Conservation (phyloP, 1,284 basidiomycete genomes). For the Cutaneotrichosporon spelunceum region DNA sequence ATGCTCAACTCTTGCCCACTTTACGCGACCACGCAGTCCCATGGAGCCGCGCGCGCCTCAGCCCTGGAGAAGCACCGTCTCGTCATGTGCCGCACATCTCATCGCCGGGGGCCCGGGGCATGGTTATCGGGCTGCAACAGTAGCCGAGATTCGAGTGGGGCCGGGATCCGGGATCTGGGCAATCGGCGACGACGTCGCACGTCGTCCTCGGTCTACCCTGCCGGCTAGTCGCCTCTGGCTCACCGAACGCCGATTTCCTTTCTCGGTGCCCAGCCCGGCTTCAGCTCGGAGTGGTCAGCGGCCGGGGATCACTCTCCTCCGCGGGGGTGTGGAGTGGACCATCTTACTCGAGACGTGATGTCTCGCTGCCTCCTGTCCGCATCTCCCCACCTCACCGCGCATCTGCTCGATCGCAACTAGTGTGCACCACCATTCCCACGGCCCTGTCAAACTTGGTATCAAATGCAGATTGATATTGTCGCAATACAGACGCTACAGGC, state of each 20-base stretch:
- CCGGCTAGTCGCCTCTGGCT: no score
- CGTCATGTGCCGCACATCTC: neutral
- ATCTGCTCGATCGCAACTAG: neutral
- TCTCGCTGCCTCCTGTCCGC: neutral
- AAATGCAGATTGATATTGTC: slow-evolving; percentile 4
- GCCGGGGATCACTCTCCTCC: no score
- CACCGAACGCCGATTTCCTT: no score
- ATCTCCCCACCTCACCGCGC: neutral
- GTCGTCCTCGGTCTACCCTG: no score
- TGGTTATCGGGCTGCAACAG: neutral
- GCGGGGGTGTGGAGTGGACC: no score
- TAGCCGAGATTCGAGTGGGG: neutral
- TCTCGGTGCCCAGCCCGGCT: no score
- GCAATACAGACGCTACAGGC: neutral
- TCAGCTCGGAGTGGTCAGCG: no score
- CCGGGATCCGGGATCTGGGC: no score
- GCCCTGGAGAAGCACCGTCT: neutral
- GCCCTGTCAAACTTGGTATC: slow-evolving; percentile 3
- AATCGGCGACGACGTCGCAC: no score
- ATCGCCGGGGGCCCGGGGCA: neutral
- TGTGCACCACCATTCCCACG: neutral
- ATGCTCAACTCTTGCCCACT: no score
- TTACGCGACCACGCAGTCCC: neutral
- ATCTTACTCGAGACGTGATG: no score
- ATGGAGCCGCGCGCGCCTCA: neutral